These are phyloP conservation scores for Lithospermum erythrorhizon DNA, from an alignment of 257 asterid species.

Conservation along the genomic window DNA sequence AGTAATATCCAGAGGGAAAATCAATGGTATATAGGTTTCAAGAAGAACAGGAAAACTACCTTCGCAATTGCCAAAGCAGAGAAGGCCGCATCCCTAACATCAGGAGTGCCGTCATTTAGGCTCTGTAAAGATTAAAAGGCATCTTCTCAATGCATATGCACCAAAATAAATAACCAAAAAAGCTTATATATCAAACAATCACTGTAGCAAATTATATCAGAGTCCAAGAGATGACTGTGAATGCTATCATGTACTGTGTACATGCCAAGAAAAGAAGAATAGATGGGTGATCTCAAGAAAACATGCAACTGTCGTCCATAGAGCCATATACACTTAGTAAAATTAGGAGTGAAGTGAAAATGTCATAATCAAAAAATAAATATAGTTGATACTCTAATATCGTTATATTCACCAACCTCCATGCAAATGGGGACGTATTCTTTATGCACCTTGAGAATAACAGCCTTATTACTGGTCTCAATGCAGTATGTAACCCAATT, in stretches of 20 bases:
- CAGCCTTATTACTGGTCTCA: constrained; percentile 83
- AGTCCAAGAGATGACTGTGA: background rate
- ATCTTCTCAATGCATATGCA: background rate
- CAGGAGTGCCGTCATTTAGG: constrained; percentile 98
- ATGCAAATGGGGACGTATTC: constrained; percentile 94
- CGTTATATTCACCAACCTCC: constrained; percentile 58
- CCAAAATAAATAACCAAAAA: background rate
- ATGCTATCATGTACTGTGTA: no score
- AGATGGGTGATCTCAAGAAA: no score
- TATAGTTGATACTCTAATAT: no score
- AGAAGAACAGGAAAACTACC: constrained; percentile 29
- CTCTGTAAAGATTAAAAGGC: constrained; percentile 36
- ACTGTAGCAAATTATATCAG: background rate
- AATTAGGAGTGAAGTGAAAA: background rate
- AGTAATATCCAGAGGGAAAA: no score
- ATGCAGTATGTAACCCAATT: constrained; percentile 96
- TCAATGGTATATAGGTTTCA: no score
- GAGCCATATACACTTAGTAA: background rate
- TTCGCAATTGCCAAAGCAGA: constrained; percentile 88
- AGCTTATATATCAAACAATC: background rate
- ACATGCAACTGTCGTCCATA: no score
- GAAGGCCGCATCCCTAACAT: constrained; percentile 98
- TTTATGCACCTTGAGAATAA: constrained; percentile 82
- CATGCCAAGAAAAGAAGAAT: no score
- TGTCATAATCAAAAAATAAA: background rate